These are phyloP conservation scores for Puccinia coronata DNA, from an alignment of 1,284 basidiomycete genomes.

Conservation along the genomic window DNA sequence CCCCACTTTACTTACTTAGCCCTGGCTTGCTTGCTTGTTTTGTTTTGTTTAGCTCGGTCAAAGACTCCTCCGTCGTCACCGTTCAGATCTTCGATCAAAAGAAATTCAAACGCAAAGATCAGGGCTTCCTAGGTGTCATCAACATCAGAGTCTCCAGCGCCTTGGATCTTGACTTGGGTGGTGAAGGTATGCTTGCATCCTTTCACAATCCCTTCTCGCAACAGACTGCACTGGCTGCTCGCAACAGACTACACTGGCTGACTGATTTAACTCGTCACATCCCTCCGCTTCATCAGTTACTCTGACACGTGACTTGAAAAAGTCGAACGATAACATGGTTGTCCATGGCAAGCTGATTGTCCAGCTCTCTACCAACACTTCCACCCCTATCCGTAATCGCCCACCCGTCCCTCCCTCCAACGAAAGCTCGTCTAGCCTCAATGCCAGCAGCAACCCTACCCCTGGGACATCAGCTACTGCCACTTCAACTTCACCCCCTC, in stretches of 20 bases:
- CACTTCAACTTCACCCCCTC: conserved; percentile 52
- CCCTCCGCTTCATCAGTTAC: conserved; percentile 64
- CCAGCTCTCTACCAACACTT: conserved; percentile 77
- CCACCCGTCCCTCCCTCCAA: conserved; percentile 59
- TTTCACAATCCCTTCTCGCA: neutral
- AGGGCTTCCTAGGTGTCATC: conserved; percentile 91
- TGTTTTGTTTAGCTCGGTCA: conserved; percentile 78
- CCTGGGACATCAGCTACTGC: conserved; percentile 61
- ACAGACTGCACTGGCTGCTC: neutral
- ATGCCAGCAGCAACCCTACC: conserved; percentile 52
- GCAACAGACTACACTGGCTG: too few relatives aligned
- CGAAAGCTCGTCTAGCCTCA: conserved; percentile 59
- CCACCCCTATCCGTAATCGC: conserved; percentile 72
- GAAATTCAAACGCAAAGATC: conserved; percentile 92
- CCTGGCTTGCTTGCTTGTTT: too few relatives aligned
- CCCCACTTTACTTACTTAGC: neutral
- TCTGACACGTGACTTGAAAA: conserved; percentile 77
- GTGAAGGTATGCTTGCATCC: conserved; percentile 65
- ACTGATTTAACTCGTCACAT: neutral
- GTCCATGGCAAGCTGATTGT: conserved; percentile 83
- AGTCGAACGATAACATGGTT: conserved; percentile 80
- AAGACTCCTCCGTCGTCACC: conserved; percentile 83
- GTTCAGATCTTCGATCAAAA: conserved; percentile 97
- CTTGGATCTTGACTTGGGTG: conserved; percentile 83
- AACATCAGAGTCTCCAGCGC: conserved; percentile 85